These are phyloP conservation scores for Ganoderma boninense DNA, from an alignment of 1,284 basidiomycete genomes.

Conservation along the genomic window DNA sequence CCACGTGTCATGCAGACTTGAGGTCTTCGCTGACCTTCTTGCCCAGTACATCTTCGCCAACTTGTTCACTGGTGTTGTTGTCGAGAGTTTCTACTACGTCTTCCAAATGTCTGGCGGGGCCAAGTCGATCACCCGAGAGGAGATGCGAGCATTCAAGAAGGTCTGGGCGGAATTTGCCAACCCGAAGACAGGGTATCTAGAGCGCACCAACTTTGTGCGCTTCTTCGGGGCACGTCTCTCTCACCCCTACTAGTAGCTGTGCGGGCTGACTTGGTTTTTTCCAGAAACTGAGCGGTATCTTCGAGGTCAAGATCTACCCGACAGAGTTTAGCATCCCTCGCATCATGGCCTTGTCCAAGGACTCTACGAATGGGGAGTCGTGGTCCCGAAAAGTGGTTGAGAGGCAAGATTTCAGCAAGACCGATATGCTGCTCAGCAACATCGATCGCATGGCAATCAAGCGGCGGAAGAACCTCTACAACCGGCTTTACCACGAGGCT, in stretches of 20 bases:
- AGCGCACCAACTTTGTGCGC: slow-evolving; percentile 73
- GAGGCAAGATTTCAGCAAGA: slow-evolving; percentile 71
- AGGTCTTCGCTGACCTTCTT: not conserved
- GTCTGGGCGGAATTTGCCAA: slow-evolving; percentile 91
- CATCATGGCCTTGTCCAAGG: slow-evolving; percentile 60
- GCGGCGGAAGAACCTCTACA: slow-evolving; percentile 74
- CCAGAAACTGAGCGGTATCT: slow-evolving; percentile 81
- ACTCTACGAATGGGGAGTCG: slow-evolving; percentile 29
- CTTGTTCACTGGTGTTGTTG: slow-evolving; percentile 95
- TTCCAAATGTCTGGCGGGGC: slow-evolving; percentile 89
- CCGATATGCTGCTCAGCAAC: slow-evolving; percentile 64
- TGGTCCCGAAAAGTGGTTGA: slow-evolving; percentile 44
- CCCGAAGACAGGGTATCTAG: slow-evolving; percentile 82
- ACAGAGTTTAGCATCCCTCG: slow-evolving; percentile 67
- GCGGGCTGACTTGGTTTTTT: slow-evolving; percentile 4
- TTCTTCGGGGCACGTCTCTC: slow-evolving; percentile 82
- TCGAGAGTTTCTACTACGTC: slow-evolving; percentile 97
- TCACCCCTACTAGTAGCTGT: not conserved
- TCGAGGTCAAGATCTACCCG: slow-evolving; percentile 89
- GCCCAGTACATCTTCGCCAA: slow-evolving; percentile 92
- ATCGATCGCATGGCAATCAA: slow-evolving; percentile 75
- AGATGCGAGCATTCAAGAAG: slow-evolving; percentile 95
- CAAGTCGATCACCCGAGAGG: slow-evolving; percentile 85
- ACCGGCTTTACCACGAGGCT: slow-evolving; percentile 87
- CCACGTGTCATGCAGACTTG: slow-evolving; percentile 3